Percentiles rank a stretch among this genome's conserved stretches.
Evolutionary conservation across 2,329 filamentous ascomycete species (phyloP).

Genomic region (Talaromyces sp.): DNA sequence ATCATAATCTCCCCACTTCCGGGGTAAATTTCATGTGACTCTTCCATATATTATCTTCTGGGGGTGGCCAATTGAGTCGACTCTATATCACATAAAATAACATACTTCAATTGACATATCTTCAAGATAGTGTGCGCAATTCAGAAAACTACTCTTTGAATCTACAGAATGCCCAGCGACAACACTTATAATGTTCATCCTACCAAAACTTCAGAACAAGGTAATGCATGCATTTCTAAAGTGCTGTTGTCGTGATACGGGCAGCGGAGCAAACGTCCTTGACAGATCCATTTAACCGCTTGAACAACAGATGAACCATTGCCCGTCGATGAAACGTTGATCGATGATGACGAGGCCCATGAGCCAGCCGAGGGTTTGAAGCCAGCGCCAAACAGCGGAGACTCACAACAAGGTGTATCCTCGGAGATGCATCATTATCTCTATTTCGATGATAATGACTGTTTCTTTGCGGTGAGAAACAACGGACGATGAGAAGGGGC

Average conservation of each 20-base stretch:
- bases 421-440: constrained; percentile 31
- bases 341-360: not conserved
- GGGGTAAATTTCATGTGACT: constrained; percentile 11
- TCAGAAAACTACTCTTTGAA: not conserved
- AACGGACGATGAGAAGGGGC: not conserved
- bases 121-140: not conserved
- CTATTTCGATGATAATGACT: constrained; percentile 35
- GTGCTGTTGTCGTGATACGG: not conserved
- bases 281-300: not conserved
- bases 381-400: not conserved
- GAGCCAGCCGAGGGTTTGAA: constrained; percentile 1
- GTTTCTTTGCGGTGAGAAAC: constrained; percentile 31
- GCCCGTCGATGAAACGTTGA: not conserved
- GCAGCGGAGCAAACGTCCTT: not conserved
- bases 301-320: not conserved
- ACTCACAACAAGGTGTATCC: constrained; percentile 10
- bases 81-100: not conserved
- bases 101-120: not conserved
- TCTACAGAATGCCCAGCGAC: not conserved
- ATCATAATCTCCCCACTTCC: not conserved
- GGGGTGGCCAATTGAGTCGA: constrained; percentile 1
- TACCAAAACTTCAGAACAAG: not conserved
- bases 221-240: not conserved
- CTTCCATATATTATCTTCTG: not conserved
- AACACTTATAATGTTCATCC: not conserved